Evolutionary conservation across 441 rosid species (phyloP).

Genomic region (Erodium texanum): DNA sequence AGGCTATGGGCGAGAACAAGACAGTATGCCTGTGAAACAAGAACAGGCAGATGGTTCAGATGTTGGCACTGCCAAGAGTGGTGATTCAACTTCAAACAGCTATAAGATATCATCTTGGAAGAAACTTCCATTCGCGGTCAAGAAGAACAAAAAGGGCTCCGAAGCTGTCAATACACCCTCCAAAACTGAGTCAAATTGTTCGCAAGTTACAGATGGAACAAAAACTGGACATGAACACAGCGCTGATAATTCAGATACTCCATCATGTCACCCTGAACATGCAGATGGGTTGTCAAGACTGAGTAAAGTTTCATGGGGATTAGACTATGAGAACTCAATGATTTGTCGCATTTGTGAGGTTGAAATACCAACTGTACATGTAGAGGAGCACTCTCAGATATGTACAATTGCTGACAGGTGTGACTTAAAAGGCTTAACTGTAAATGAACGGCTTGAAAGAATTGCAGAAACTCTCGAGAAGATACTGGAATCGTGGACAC

Average conservation of each 20-base stretch:
- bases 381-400: slow-evolving; percentile 92
- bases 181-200: slow-evolving; percentile 39
- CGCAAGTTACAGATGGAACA: slow-evolving; percentile 14
- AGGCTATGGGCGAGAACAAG: slow-evolving; percentile 29
- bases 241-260: slow-evolving; percentile 41
- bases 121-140: slow-evolving; percentile 78
- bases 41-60: slow-evolving; percentile 32
- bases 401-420: slow-evolving; percentile 96
- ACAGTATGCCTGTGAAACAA: slow-evolving; percentile 23
- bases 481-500: slow-evolving; percentile 66
- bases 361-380: slow-evolving; percentile 95
- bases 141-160: slow-evolving; percentile 46
- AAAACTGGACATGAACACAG: slow-evolving; percentile 35
- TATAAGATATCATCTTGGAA: slow-evolving; percentile 92
- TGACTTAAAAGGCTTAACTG: slow-evolving; percentile 81
- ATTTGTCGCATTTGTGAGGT: slow-evolving; percentile 99
- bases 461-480: slow-evolving; percentile 83
- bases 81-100: slow-evolving; percentile 70
- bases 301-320: slow-evolving; percentile 52
- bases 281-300: slow-evolving; percentile 25
- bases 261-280: slow-evolving; percentile 35
- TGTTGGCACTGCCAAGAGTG: slow-evolving; percentile 63
- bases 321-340: slow-evolving; percentile 84
- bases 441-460: slow-evolving; percentile 80
- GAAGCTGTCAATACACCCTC: slow-evolving; percentile 37